Evolutionary conservation across 805 yeast species (phyloP), one percentile per base, ranked within the genome.

Genomic region (Wickerhamiella allomyrinae): DNA sequence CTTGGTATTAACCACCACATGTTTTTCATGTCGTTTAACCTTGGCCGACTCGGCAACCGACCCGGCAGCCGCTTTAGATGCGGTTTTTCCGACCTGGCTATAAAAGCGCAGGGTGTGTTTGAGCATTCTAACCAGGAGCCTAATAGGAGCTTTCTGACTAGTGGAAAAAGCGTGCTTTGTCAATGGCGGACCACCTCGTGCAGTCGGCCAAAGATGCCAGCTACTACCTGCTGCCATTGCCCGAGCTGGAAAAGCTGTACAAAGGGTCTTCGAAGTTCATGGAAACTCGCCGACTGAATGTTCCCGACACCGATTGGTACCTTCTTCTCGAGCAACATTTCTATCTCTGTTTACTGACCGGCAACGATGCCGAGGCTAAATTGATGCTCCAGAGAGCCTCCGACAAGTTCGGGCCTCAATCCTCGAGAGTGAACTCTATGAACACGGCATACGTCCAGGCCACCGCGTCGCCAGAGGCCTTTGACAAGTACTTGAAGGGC

Each of bases 361-460:
- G 73, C 40, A 70, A 75, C 44, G 94, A 84, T 54, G 60, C 67
- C 2, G 85, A 77, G 47, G 95, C 95, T 9, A 73, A 78, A 50
- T 60, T 71, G 9, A 63, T 74, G 46, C 68, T 84, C 44, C 81
- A 79, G 44, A 63, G 75, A 37, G 56, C 87, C 13, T 57, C 71
- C 27, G 95, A 87, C 54, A 73, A 73, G 54, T 77, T 86, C 55
- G 76, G 74, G 27, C 57, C 58, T 15, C 60, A 65, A 19, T 67
- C 80, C 19, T 77, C 77, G 50, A 64, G 84, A 44, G 60, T 81
- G 34, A 68, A 68, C 19, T 57, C 74, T 9, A 61, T 81, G 51
- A 69, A 69, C 43, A 68, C 79, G 25, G 60, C 73, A 38, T 76
- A 71, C 49, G 53, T 73, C 11, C 82, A 79, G 54, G 71, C 79